Conservation (phyloP, 176 grass and related monocot genomes). For the Elymus sibiricus region DNA sequence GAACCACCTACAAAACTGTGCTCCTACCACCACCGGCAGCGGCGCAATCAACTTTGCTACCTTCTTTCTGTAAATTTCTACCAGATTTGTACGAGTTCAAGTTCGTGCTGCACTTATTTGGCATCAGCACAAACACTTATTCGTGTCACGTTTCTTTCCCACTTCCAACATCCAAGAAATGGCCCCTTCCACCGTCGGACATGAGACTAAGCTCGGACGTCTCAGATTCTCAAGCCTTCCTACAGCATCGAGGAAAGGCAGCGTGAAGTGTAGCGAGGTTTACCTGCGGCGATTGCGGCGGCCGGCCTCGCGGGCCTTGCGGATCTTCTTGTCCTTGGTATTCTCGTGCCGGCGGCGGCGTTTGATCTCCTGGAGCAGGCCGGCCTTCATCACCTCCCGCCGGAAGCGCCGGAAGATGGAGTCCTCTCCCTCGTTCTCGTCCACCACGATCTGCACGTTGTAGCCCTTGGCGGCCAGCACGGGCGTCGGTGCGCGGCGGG, state of each 20-base stretch:
- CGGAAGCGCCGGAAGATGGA: slow-evolving; percentile 72
- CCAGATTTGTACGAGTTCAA: neutral
- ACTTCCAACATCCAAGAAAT: neutral
- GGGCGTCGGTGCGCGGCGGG: slow-evolving; percentile 21
- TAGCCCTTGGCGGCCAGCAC: slow-evolving; percentile 46
- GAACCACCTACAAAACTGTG: neutral
- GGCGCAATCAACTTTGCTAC: neutral
- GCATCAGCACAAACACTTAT: neutral
- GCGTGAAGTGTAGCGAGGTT: neutral
- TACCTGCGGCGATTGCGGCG: slow-evolving; percentile 64
- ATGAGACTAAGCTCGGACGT: neutral
- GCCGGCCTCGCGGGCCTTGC: slow-evolving; percentile 73
- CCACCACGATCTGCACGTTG: slow-evolving; percentile 89
- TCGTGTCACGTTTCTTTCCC: neutral
- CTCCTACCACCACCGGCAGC: neutral
- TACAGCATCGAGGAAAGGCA: neutral
- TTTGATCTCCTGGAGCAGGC: slow-evolving; percentile 80
- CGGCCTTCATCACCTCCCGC: slow-evolving; percentile 75
- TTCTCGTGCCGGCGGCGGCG: slow-evolving; percentile 81
- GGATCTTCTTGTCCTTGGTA: slow-evolving; percentile 60
- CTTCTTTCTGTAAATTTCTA: neutral
- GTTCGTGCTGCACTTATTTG: neutral
- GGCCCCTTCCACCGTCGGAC: neutral
- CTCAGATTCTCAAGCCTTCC: neutral
- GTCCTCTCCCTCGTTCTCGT: slow-evolving; percentile 76